Base-by-base conservation (phyloP, 2,329 filamentous ascomycete genomes). In the Aspergillus nomiae region DNA sequence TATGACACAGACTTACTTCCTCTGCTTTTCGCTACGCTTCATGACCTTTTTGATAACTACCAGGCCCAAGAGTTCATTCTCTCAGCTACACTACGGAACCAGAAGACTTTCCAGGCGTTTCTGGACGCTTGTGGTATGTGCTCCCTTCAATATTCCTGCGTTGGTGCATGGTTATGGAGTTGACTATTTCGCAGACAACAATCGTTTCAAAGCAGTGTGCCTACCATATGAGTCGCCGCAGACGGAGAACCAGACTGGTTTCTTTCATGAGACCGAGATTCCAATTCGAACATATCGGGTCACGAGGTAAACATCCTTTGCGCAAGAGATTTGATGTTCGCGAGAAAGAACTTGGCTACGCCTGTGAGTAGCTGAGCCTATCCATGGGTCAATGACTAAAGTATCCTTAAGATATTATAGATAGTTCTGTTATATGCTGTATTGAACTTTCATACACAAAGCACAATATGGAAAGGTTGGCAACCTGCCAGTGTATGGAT, bases 61-160 rank as follows among this genome's bases (percentile, higher is more conserved):
- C 74, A 80, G 19, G 70, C 80, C 34, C 73, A 86, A 54, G 71
- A 83, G 51, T 84, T 88, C 53, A 76, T 90, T 61, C 85, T 90
- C 65, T 83, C 87, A 3, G 84, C 86, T 16, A 87, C 87, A 0
- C 81, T 90, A 59, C 84, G 88, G 60, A 90, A 89, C 63, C 79
- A 83, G 60, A 78, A 87, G 58, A 90, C 87, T 0, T 89, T 89
- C 73, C 80, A 84, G 67, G 77, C 81, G 30, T 89, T 90, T 70
- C 72, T 83, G 67, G 76, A 82, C 61, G 83, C 83, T 61, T 89
- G 87, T 74, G 76, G 87, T 89, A 77, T 72, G 86, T 73, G 43
- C 46, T 46, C 14, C n/a, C 7, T 36, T 34, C 34, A 50, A 14
- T 55, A 48, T 26, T 53, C 21, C 41, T 36, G 16, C 43, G 14